These are phyloP conservation scores for Tardiomyces blankii DNA, from an alignment of 1,139 yeast species.

Conservation along the genomic window DNA sequence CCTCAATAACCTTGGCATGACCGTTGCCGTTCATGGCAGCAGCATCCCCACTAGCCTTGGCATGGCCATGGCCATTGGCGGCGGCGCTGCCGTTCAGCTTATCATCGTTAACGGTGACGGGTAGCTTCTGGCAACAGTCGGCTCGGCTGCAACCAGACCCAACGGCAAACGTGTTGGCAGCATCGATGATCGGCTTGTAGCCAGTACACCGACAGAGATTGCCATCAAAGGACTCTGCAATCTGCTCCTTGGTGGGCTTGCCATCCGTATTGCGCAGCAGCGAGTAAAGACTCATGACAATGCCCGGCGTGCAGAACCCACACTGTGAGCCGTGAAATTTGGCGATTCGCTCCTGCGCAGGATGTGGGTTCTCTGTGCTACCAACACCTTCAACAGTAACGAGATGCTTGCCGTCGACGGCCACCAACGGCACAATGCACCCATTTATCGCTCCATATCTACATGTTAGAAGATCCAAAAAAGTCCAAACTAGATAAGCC, in stretches of 20 bases:
- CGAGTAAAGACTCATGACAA: conserved; percentile 36
- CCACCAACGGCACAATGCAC: conserved; percentile 33
- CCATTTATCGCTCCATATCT: conserved; percentile 32
- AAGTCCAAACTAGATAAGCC: neutral
- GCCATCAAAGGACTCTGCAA: conserved; percentile 35
- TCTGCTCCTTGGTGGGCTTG: conserved; percentile 28
- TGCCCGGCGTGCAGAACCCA: conserved; percentile 40
- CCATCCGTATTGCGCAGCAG: conserved; percentile 30
- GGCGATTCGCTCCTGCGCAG: conserved; percentile 36
- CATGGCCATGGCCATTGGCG: conserved; percentile 2
- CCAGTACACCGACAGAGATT: conserved; percentile 38
- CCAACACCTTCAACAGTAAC: conserved; percentile 38
- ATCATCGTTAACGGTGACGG: conserved; percentile 1
- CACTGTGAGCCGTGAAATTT: conserved; percentile 39
- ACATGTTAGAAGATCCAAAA: conserved; percentile 1
- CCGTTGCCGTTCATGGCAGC: conserved; percentile 23
- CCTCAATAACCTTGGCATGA: conserved; percentile 18
- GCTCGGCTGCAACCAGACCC: conserved; percentile 1
- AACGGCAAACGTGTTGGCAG: conserved; percentile 31
- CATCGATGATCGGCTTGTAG: conserved; percentile 36
- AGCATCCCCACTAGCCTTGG: conserved; percentile 12
- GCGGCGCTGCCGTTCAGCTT: conserved; percentile 2
- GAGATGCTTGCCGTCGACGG: conserved; percentile 34
- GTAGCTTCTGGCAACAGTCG: conserved; percentile 12
- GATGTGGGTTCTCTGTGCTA: conserved; percentile 28